Conservation (phyloP, 2,329 filamentous ascomycete genomes). For the Lecanicillium sp. region DNA sequence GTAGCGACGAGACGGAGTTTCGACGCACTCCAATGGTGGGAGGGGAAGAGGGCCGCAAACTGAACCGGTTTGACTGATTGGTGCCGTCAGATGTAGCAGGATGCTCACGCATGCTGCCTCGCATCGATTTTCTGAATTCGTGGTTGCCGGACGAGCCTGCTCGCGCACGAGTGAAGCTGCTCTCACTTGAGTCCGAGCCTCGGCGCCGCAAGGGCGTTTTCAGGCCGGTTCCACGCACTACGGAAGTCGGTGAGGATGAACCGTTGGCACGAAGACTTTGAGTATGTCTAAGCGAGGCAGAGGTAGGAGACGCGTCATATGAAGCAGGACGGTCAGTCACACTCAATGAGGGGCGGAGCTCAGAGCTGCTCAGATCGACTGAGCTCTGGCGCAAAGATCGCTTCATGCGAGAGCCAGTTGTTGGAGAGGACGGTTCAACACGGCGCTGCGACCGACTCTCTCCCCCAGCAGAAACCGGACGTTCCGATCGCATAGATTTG, state of each 20-base stretch:
- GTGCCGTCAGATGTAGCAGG: slow-evolving; percentile 24
- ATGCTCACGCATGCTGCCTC: slow-evolving; percentile 30
- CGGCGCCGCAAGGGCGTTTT: slow-evolving; percentile 42
- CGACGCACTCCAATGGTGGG: slow-evolving; percentile 48
- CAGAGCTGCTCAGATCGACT: neutral
- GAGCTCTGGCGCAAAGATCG: slow-evolving; percentile 11
- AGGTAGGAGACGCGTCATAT: slow-evolving; percentile 22
- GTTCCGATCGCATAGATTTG: slow-evolving; percentile 20
- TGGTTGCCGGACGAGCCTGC: slow-evolving; percentile 42
- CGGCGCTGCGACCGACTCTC: neutral
- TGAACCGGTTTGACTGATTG: slow-evolving; percentile 53
- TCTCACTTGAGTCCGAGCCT: slow-evolving; percentile 64
- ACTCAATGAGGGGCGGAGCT: slow-evolving; percentile 10
- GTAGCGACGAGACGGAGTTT: slow-evolving; percentile 32
- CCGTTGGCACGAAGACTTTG: slow-evolving; percentile 23
- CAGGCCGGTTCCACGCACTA: slow-evolving; percentile 17
- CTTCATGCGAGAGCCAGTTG: slow-evolving; percentile 2
- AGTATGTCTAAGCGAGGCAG: slow-evolving; percentile 17
- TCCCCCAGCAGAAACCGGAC: neutral
- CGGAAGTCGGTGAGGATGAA: neutral
- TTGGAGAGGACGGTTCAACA: neutral
- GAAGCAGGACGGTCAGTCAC: slow-evolving; percentile 24
- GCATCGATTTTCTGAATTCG: slow-evolving; percentile 70
- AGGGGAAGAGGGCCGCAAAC: slow-evolving; percentile 65
- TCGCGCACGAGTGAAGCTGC: slow-evolving; percentile 70